Evolutionary conservation across 202 grass and related monocot species (phyloP).

Genomic region (Bolboschoenoplectus hybrid): DNA sequence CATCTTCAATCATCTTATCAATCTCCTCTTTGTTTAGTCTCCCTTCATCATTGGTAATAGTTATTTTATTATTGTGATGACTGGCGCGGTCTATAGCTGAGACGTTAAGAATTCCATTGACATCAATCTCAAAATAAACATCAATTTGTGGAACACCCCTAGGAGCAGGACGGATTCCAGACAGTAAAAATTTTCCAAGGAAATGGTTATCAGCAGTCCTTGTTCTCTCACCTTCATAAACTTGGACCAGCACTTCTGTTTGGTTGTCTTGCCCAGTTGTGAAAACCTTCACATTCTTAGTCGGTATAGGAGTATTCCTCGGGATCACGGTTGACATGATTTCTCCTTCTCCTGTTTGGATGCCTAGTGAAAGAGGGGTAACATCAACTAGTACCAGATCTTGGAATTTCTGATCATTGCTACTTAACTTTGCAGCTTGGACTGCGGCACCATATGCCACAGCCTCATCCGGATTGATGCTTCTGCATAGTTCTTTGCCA

Average conservation of each 20-base stretch:
- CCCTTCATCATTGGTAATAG: background rate
- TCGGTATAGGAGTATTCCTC: slow-evolving; percentile 18
- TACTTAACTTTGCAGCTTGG: background rate
- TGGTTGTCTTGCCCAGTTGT: background rate
- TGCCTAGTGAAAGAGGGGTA: slow-evolving; percentile 18
- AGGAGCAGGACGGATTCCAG: background rate
- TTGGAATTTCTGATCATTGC: background rate
- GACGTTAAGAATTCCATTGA: background rate
- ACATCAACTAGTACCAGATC: background rate
- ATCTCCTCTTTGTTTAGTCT: background rate
- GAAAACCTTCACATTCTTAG: background rate
- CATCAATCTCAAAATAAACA: slow-evolving; percentile 12
- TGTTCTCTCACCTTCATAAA: slow-evolving; percentile 31
- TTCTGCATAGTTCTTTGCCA: background rate
- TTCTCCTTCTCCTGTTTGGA: background rate
- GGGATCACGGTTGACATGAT: background rate
- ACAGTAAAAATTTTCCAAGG: background rate
- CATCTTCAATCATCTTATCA: background rate
- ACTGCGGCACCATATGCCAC: slow-evolving; percentile 21
- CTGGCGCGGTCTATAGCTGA: background rate
- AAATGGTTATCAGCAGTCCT: background rate
- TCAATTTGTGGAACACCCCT: background rate
- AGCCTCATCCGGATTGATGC: slow-evolving; percentile 30
- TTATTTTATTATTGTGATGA: background rate
- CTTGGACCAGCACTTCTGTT: background rate